Conservation (phyloP, 176 grass and related monocot species). For the Triticum timopheevii region DNA sequence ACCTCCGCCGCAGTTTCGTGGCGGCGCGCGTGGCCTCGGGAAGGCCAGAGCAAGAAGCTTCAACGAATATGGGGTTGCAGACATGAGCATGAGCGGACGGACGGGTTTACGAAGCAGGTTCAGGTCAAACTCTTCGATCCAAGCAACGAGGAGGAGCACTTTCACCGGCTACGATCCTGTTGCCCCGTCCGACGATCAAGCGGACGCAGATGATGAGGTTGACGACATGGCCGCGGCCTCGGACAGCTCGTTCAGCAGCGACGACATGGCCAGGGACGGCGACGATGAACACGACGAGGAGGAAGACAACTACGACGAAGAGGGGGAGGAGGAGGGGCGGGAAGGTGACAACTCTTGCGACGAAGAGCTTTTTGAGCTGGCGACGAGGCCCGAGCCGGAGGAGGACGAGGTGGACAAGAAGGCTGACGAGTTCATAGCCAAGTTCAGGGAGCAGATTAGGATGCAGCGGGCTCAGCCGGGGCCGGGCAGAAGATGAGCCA, state of each 20-base stretch:
- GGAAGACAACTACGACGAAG: slow-evolving; percentile 2
- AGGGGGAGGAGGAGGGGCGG: background rate
- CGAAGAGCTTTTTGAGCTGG: slow-evolving; percentile 61
- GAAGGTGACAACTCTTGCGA: slow-evolving; percentile 21
- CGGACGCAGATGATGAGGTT: background rate
- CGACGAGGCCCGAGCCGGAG: slow-evolving; percentile 11
- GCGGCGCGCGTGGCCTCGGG: background rate
- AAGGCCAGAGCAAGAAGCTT: slow-evolving; percentile 43
- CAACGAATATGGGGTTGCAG: slow-evolving; percentile 12
- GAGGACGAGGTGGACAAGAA: slow-evolving; percentile 89
- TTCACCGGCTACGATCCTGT: slow-evolving; percentile 28
- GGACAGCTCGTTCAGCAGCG: slow-evolving; percentile 42
- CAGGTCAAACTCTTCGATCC: slow-evolving; percentile 27
- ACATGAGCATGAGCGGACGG: background rate
- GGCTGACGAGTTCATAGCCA: slow-evolving; percentile 93
- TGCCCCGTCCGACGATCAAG: background rate
- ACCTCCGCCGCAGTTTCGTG: background rate
- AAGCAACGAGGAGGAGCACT: background rate
- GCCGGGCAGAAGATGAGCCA: slow-evolving; percentile 23
- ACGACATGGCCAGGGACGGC: slow-evolving; percentile 32
- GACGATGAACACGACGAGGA: background rate
- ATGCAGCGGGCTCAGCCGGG: slow-evolving; percentile 52
- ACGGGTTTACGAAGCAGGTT: background rate
- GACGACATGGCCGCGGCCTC: slow-evolving; percentile 14
- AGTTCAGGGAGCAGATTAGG: slow-evolving; percentile 92